Base-by-base conservation (phyloP, 768 basidiomycete species). In the Mycena amicta region DNA sequence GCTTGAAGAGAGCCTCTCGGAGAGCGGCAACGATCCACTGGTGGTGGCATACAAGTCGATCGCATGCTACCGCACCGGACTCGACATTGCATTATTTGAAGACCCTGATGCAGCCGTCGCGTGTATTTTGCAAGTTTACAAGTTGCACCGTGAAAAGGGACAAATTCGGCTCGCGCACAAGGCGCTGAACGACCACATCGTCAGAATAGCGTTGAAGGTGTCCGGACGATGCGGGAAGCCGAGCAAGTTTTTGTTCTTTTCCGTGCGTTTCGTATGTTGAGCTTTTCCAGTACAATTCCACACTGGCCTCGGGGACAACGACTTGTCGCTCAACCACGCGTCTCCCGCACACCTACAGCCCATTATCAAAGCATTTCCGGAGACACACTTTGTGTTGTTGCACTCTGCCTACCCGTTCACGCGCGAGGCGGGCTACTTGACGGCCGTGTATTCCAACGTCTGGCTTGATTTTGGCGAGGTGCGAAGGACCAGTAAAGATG, bases 321-420 rank as follows among this genome's bases (percentile, higher is more conserved):
- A 92, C 53, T 82, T 93, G 50, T 78, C 72, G 25, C 73, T 92
- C 30, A 63, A 74, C 20, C 77, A 75, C 5, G 78, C 87, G 1
- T 86, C 86, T 3, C 89, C 91, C 1, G 76, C 88, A 8, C 80
- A 83, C 50, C 72, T 93, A 67, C 90, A 92, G 66, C 77, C 84
- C 3, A 69, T 89, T 59, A 89, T 92, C 67, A 81, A 82, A 60
- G 82, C 81, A 6, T 86, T 79, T 61, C 85, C 88, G 0, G 55
- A 81, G 4, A 80, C 87, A 2, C 77, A 69, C 4, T 81, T 93
- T 56, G 83, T 93, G 20, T 77, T 93, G 16, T 76, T 93, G 1
- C 91, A 92, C 66, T 80, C 88, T 3, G 80, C 85, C n/a, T 93
- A 92, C 65, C 91, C 91, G 0, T 92, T 81, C 68, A 88, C 84